Base-by-base conservation (phyloP, 2,329 filamentous ascomycete genomes). In the Trichoderma guizhouense region DNA sequence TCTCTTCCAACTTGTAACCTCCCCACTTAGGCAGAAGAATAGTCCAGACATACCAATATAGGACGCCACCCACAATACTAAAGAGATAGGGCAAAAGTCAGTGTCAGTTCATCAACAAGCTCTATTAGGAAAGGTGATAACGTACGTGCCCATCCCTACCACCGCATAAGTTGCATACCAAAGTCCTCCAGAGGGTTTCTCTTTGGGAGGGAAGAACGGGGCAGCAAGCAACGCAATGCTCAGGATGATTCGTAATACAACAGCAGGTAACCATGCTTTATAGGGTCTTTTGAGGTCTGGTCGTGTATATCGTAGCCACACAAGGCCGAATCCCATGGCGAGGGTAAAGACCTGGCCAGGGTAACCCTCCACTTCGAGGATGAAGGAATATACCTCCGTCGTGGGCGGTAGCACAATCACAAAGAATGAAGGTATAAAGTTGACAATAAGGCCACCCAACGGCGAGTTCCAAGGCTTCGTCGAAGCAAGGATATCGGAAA, bases 21-120 rank as follows among this genome's bases (percentile, higher is more conserved):
- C 86, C 83, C 80, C 86, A 86, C 55, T 80, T 82, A 1, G 92
- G 92, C 28, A 93, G 77, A 1, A 88, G 74, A 3, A 88, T 83
- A 0, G 90, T 90, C 87, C 89, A 92, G 1, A 92, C 73, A 74
- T 88, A 90, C 92, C 92, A 94, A 77, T 93, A 93, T 0, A 88
- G 1, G 0, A 91, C 77, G 0, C 87, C 90, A 62, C 89, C 86
- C 0, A 86, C 39, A 39, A 92, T 81, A 88, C 92, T 67, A 66
- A 21, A 24, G 18, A 28, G 28, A 57, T 9, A 51, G n/a, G 18
- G 11, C 34, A 26, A 61, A 53, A 21, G 21, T 69, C 47, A 69
- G 66, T 36, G 24, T 14, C 14, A 18, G 14, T 36, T 3, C 11
- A 53, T 55, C 18, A 26, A 7, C 8, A 7, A 21, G 14, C 5